Conservation (phyloP, 2,329 filamentous ascomycete genomes). For the Calonectria leucothoes region DNA sequence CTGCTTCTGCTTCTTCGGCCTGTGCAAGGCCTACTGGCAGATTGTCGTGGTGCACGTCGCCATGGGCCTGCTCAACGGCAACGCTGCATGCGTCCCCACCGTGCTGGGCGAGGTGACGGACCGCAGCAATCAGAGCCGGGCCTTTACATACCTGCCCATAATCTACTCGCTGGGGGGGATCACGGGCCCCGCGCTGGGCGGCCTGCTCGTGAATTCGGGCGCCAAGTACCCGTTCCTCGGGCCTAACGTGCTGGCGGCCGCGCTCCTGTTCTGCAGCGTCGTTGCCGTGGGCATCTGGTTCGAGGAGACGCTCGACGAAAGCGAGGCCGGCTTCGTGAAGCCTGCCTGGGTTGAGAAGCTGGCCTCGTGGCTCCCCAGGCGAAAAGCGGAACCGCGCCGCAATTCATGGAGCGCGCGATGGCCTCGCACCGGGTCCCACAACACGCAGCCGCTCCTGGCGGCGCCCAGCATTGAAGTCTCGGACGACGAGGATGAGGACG, state of each 20-base stretch:
- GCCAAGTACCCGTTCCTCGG: conserved; percentile 83
- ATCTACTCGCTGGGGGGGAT: conserved; percentile 97
- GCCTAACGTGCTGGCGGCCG: conserved; percentile 84
- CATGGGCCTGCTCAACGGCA: conserved; percentile 96
- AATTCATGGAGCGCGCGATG: conserved; percentile 54
- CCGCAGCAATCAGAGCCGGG: conserved; percentile 90
- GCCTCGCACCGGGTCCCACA: conserved; percentile 44
- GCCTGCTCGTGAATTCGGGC: conserved; percentile 72
- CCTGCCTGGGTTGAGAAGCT: conserved; percentile 49
- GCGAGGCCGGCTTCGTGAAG: conserved; percentile 43
- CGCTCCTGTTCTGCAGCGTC: conserved; percentile 78
- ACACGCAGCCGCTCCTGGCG: conserved; percentile 45
- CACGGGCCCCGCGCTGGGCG: conserved; percentile 91
- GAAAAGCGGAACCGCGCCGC: conserved; percentile 34
- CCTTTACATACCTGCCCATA: conserved; percentile 94
- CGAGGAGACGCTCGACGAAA: conserved; percentile 75
- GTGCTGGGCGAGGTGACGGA: conserved; percentile 96
- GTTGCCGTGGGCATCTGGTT: conserved; percentile 82
- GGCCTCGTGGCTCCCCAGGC: conserved; percentile 41
- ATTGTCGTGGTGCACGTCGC: conserved; percentile 85
- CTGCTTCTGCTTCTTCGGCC: conserved; percentile 89
- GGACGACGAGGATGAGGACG: conserved; percentile 38
- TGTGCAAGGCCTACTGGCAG: conserved; percentile 86
- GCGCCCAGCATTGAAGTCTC: conserved; percentile 34
- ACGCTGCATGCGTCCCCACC: conserved; percentile 93